Evolutionary conservation across 306 rosid species (phyloP).

Genomic region (Acacia confusa): DNA sequence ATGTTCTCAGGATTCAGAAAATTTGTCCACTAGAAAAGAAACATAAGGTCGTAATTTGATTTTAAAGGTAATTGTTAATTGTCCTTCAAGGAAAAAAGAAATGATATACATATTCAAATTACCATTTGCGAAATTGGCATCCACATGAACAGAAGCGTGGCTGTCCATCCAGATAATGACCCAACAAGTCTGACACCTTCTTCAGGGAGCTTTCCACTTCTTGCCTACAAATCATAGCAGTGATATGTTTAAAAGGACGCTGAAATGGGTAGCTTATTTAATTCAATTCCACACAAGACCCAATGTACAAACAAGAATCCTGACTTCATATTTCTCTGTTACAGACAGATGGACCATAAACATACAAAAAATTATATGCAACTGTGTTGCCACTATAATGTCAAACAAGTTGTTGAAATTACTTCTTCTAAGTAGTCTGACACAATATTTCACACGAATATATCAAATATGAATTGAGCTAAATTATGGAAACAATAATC

Average conservation of each 20-base stretch:
- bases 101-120: constrained; percentile 12
- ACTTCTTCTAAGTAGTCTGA: constrained; percentile 4
- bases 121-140: constrained; percentile 98
- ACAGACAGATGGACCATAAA: constrained; percentile 18
- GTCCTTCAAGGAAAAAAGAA: constrained; percentile 18
- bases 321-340: constrained; percentile 2
- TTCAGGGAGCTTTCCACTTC: constrained; percentile 76
- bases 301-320: constrained; percentile 14
- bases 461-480: neutral
- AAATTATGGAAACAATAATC: neutral
- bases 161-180: constrained; percentile 94
- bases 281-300: constrained; percentile 4
- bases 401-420: constrained; percentile 15
- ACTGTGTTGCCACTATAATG: neutral
- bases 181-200: constrained; percentile 80
- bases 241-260: constrained; percentile 28
- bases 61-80: constrained; percentile 19
- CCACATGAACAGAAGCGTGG: constrained; percentile 98
- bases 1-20: constrained; percentile 91
- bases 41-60: constrained; percentile 27
- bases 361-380: constrained; percentile 1
- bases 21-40: constrained; percentile 88
- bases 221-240: constrained; percentile 60
- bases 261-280: constrained; percentile 23
- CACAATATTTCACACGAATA: neutral